Base-by-base conservation (phyloP, 2,329 filamentous ascomycete species). In the Aspergillus aculeatinus region DNA sequence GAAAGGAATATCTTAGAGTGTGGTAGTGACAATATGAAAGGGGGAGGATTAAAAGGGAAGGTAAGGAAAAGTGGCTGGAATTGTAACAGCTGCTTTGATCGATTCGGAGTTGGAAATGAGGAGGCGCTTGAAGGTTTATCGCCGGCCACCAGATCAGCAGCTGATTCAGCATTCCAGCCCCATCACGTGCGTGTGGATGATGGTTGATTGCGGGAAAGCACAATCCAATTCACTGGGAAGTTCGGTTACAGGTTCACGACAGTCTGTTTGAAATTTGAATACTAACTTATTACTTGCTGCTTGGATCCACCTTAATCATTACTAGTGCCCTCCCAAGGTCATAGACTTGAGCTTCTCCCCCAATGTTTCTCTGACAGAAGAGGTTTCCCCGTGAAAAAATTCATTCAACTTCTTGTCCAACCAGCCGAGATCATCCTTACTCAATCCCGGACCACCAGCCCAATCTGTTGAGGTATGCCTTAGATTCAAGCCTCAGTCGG, bases 381-480 rank as follows among this genome's bases (percentile, higher is more conserved):
- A 19, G 16, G 39, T 9, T 44, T 3, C 58, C 67, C 58, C 65
- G 10, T 64, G 74, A 60, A 87, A 84, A 55, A 89, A 83, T 6
- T 75, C 74, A 16, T 76, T 79, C 59, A 91, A 70, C 64, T 83
- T 83, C 29, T 84, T 78, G 69, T 92, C 87, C 48, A 93, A 77
- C 88, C 89, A 93, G 67, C 85, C 83, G 2, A 88, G 82, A 72
- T 93, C 90, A 33, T 88, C 86, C 60, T 82, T 84, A 65, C 84
- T 89, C n/a, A 88, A 81, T 0, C 89, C 89, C 4, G 89, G 89
- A 1, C 89, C 89, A 12, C 86, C 86, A 16, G 86, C 86, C 85
- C 85, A 84, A 65, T 83, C 75, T 78, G 55, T n/a, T 33, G 44
- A 42, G 14, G 51, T 67, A 58, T 60, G 11, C 33, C 49, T 71